Percentiles rank a stretch among this genome's conserved stretches.
Conservation (phyloP, 768 basidiomycete genomes). For the Calocybe indica region DNA sequence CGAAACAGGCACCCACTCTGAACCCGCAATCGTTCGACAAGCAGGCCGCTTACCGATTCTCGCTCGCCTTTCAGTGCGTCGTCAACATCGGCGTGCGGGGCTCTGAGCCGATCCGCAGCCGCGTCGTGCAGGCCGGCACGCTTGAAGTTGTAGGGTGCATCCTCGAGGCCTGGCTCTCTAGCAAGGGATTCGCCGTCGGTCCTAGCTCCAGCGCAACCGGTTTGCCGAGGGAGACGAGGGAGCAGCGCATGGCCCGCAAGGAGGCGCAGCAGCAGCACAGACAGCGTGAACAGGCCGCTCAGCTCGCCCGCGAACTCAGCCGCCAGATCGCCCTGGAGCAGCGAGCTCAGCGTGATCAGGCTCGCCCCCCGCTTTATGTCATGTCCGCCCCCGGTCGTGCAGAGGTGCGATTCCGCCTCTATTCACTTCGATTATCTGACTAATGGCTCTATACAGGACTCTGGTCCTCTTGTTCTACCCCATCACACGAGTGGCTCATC, state of each 20-base stretch:
- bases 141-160: slow-evolving; percentile 92
- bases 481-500: slow-evolving; percentile 8
- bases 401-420: slow-evolving; percentile 12
- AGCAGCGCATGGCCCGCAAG: slow-evolving; percentile 62
- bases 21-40: slow-evolving; percentile 72
- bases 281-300: too few species aligned
- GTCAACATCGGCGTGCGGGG: slow-evolving; percentile 97
- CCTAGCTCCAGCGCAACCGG: slow-evolving; percentile 76
- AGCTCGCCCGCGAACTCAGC: slow-evolving; percentile 44
- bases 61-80: slow-evolving; percentile 92
- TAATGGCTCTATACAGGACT: too few species aligned
- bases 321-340: slow-evolving; percentile 34
- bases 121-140: slow-evolving; percentile 93
- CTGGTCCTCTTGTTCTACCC: neutral
- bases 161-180: slow-evolving; percentile 87
- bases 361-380: neutral
- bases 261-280: slow-evolving; percentile 51
- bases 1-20: slow-evolving; percentile 52
- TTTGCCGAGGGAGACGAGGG: slow-evolving; percentile 65
- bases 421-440: neutral
- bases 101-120: slow-evolving; percentile 83
- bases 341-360: slow-evolving; percentile 1
- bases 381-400: slow-evolving; percentile 5
- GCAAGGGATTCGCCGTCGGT: slow-evolving; percentile 82
- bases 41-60: slow-evolving; percentile 83